Evolutionary conservation across 2,329 filamentous ascomycete genomes (phyloP).

Genomic region (Aspergillus neoniger): DNA sequence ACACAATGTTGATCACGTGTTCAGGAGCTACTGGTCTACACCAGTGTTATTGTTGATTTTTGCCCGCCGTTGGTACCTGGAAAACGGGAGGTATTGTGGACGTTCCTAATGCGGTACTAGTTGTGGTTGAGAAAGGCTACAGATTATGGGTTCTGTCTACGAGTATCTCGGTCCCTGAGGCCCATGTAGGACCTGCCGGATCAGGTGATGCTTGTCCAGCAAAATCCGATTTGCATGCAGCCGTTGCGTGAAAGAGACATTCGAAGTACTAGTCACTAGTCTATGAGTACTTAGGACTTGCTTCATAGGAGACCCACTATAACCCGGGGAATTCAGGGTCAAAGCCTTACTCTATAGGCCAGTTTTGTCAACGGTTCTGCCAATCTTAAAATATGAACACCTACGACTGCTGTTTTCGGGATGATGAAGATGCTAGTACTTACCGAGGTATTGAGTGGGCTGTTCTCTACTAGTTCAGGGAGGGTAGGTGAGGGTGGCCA

Average conservation of each 20-base stretch:
- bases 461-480: neutral
- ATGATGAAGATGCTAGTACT: neutral
- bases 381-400: neutral
- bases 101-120: neutral
- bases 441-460: neutral
- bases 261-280: neutral
- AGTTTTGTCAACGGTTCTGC: neutral
- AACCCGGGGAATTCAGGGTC: neutral
- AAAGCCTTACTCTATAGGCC: neutral
- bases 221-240: neutral
- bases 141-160: neutral
- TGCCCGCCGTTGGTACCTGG: no score
- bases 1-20: no score
- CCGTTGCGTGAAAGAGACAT: neutral
- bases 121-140: neutral
- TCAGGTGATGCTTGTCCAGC: conserved; percentile 8
- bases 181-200: conserved; percentile 17
- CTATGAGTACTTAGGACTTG: conserved; percentile 6
- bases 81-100: no score
- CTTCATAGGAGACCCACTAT: neutral
- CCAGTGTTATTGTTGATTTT: no score
- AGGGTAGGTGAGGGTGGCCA: no score
- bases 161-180: neutral
- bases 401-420: neutral
- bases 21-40: no score